Evolutionary conservation across 768 basidiomycete genomes (phyloP).

Genomic region (Mycena maculata): DNA sequence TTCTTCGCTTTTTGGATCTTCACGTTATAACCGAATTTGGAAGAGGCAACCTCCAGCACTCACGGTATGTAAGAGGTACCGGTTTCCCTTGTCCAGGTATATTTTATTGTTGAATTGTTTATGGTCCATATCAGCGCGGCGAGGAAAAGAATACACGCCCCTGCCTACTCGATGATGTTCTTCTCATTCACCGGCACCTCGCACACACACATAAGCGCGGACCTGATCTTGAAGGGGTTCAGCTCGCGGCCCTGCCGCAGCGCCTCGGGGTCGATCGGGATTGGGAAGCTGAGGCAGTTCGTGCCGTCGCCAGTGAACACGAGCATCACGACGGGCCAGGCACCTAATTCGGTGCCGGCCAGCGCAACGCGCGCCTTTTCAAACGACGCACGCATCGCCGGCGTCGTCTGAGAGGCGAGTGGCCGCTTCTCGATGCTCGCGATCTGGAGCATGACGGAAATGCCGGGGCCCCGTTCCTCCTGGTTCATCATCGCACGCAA

Average conservation of each 20-base stretch:
- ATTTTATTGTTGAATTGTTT: conserved; percentile 21
- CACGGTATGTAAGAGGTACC: conserved; percentile 22
- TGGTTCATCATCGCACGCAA: conserved; percentile 4
- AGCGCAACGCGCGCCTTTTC: background rate
- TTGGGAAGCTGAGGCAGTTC: background rate
- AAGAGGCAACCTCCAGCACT: background rate
- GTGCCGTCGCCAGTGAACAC: conserved; percentile 22
- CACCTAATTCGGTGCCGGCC: background rate
- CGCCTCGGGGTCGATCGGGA: conserved; percentile 12
- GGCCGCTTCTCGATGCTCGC: conserved; percentile 16
- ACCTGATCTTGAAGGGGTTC: conserved; percentile 9
- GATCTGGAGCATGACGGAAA: conserved; percentile 22
- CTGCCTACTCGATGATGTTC: conserved; percentile 16
- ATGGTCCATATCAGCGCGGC: background rate
- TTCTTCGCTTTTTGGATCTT: conserved; percentile 6
- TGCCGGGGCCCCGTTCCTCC: conserved; percentile 8
- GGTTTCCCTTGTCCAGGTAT: conserved; percentile 27
- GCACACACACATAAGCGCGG: background rate
- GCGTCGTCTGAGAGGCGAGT: conserved; percentile 1
- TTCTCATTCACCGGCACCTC: conserved; percentile 21
- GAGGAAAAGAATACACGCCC: background rate
- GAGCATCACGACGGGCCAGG: conserved; percentile 16
- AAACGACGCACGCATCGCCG: conserved; percentile 18
- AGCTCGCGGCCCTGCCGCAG: conserved; percentile 21
- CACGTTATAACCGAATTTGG: background rate